These are phyloP conservation scores for Solanum hybrid DNA, from an alignment of 305 asterid genomes.

Conservation along the genomic window DNA sequence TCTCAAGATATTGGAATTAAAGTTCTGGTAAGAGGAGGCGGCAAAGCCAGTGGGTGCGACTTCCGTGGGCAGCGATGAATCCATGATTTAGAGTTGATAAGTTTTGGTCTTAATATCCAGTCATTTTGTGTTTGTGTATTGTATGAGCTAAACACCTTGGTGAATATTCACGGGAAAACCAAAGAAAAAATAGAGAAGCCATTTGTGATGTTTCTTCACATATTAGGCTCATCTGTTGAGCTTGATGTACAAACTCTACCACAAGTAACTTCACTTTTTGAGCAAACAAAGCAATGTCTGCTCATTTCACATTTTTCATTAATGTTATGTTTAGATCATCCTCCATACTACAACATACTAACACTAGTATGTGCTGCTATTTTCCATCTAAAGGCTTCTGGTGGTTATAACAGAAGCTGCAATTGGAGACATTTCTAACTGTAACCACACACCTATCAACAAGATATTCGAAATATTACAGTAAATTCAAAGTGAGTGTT, in stretches of 20 bases:
- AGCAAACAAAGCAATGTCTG: background rate
- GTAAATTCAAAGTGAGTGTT: background rate
- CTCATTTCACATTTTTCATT: background rate
- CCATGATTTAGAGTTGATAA: background rate
- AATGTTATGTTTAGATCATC: background rate
- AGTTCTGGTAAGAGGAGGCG: background rate
- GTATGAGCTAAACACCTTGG: background rate
- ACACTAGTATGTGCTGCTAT: background rate
- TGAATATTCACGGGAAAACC: background rate
- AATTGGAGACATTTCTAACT: background rate
- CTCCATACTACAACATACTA: background rate
- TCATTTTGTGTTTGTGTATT: background rate
- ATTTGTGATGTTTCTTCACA: background rate
- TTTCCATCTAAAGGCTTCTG: background rate
- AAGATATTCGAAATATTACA: background rate
- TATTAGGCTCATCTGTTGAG: background rate
- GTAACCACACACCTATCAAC: background rate
- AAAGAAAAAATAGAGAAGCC: background rate
- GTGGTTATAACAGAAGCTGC: background rate
- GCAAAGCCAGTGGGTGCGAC: background rate
- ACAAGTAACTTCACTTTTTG: background rate
- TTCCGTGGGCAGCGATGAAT: background rate
- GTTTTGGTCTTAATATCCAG: background rate
- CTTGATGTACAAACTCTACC: background rate
- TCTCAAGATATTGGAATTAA: background rate